Conservation (phyloP, 192 early-diverging fungal genomes). For the Thoreauomyces humboldtii region DNA sequence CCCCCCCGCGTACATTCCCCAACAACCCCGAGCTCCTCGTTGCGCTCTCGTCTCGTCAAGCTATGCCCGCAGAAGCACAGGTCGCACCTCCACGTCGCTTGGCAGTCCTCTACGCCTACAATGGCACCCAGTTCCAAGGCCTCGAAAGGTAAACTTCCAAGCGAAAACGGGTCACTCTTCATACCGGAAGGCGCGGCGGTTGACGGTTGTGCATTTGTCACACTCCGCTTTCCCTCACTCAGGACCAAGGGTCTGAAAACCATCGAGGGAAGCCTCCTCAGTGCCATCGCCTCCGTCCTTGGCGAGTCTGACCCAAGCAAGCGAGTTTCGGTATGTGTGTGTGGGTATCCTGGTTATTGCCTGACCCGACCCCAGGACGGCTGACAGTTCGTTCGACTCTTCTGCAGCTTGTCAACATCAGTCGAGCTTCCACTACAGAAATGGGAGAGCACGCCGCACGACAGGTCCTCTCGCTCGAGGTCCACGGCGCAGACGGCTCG, state of each 20-base stretch:
- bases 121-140: conserved; percentile 40
- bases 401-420: conserved; percentile 44
- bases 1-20: too few relatives aligned
- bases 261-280: conserved; percentile 39
- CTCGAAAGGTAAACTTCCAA: conserved; percentile 33
- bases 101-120: conserved; percentile 48
- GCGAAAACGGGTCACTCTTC: neutral
- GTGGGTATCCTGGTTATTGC: too few relatives aligned
- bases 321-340: conserved; percentile 38
- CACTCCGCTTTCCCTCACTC: neutral
- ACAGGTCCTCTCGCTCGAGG: conserved; percentile 90
- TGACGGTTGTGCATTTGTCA: neutral
- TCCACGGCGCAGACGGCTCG: conserved; percentile 57
- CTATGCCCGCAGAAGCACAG: too few relatives aligned
- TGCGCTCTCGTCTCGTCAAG: too few relatives aligned
- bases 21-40: too few relatives aligned
- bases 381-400: too few relatives aligned
- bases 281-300: conserved; percentile 37
- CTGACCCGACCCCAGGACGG: too few relatives aligned
- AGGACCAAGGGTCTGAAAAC: conserved; percentile 43
- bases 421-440: conserved; percentile 70
- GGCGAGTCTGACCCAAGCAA: conserved; percentile 28
- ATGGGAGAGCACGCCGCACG: conserved; percentile 98
- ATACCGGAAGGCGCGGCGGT: neutral
- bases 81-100: conserved; percentile 26